Evolutionary conservation across 2,329 filamentous ascomycete genomes (phyloP), one percentile per base, ranked within the genome.

Genomic region (Aureobasidium namibiae): DNA sequence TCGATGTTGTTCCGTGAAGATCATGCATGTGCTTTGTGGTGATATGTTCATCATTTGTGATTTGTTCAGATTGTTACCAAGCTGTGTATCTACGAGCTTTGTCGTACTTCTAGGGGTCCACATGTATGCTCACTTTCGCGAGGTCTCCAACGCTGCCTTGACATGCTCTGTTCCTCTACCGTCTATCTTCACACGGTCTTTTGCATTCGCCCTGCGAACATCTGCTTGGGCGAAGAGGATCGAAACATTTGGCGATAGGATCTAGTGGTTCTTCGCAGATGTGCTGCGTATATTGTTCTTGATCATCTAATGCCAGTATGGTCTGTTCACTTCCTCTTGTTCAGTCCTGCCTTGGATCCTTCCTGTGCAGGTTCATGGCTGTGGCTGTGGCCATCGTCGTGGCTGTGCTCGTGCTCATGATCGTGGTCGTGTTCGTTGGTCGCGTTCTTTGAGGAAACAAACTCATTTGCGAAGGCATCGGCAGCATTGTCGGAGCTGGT

Each of bases 391-490:
- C 33, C 53, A 10, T 46, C 38, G 16, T 60, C 48, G 38, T 56
- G 31, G 31, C 45, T 62, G 45, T 69, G 65, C 16, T 61, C 61
- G 41, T 66, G 63, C 1, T 64, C 64, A 41, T 67, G 64, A 13
- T 65, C 64, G 41, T 68, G 66, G n/a, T 63, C 64, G 42, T 67
- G 63, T 9, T 63, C 62, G 18, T 65, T 59, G 34, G 57, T 52
- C 26, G 67, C 65, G 18, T 65, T 60, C 46, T 57, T 66, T 57
- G 29, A 34, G 39, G 62, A 61, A 36, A 78, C 74, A 61, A 79
- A 79, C 72, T 97, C 91, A 69, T 95, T 89, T 62, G 88, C 85
- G 67, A 86, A 81, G 59, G 82, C 79, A 41, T 76, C 76, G 31
- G 77, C 73, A 13, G 76, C 72, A 29, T 80, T 78, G 18, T 88